Conservation (phyloP, 805 yeast genomes). For the Tetrapisispora namnaoensis region DNA sequence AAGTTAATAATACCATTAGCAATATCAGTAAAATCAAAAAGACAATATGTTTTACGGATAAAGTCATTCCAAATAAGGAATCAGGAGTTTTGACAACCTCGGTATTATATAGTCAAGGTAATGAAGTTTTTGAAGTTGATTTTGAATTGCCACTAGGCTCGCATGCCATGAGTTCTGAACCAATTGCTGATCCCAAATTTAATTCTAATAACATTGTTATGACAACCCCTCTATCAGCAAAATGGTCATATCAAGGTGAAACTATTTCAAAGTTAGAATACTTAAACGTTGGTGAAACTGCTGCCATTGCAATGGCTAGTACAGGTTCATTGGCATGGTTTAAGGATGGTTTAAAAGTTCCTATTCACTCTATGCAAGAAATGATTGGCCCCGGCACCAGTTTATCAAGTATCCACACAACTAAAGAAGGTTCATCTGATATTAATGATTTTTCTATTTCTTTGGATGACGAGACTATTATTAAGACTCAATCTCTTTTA, state of each 20-base stretch:
- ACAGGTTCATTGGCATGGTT: slow-evolving; percentile 29
- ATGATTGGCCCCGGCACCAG: slow-evolving; percentile 13
- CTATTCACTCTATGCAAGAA: slow-evolving; percentile 18
- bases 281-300: slow-evolving; percentile 21
- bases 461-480: slow-evolving; percentile 12
- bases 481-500: slow-evolving; percentile 13
- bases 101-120: slow-evolving; percentile 20
- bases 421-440: neutral
- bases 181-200: slow-evolving; percentile 30
- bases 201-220: slow-evolving; percentile 16
- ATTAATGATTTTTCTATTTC: slow-evolving; percentile 18
- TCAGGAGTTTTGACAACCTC: slow-evolving; percentile 21
- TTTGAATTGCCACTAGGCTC: slow-evolving; percentile 24
- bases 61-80: slow-evolving; percentile 19
- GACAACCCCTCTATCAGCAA: slow-evolving; percentile 10
- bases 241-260: slow-evolving; percentile 24
- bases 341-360: slow-evolving; percentile 17
- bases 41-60: slow-evolving; percentile 18
- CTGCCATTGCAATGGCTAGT: slow-evolving; percentile 21
- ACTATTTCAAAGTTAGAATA: slow-evolving; percentile 16
- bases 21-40: slow-evolving; percentile 12
- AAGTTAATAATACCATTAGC: slow-evolving; percentile 12
- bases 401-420: neutral
- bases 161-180: slow-evolving; percentile 2
- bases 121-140: slow-evolving; percentile 23